Evolutionary conservation across 805 yeast genomes (phyloP), one percentile per base, ranked within the genome.

Genomic region (Scheffersomyces lignosus): DNA sequence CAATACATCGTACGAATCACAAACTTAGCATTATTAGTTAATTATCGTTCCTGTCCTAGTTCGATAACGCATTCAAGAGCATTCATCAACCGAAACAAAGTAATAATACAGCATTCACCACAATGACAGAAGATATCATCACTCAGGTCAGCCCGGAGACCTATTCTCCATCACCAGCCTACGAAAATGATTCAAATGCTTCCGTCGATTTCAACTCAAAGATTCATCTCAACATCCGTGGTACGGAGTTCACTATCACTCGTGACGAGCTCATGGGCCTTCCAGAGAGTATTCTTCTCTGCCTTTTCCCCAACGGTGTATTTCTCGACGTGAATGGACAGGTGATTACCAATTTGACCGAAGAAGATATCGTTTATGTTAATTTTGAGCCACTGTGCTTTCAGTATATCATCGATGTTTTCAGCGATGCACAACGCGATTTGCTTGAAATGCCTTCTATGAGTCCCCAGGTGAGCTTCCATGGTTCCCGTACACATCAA

Each of bases 291-390:
- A 79, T 93, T 16, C 66, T 93, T 40, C 75, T 90, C 37, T 87
- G 96, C 51, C 66, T 93, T 15, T 87, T 88, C 54, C 96, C 96
- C 12, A 87, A 86, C 47, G 96, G 97, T 28, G 95, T 88, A 3
- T 85, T 88, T 56, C 73, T 86, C 38, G 93, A 87, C 59, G 72
- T 73, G 40, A 64, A 78, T 35, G 96, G 95, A 1, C 82, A 82
- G 47, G 84, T 86, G 6, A 85, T 88, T 39, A 75, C 87, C 23
- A 86, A 84, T 48, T 63, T 87, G 51, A 81, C 95, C 0, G 93
- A 87, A 46, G 80, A 82, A 5, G 95, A 86, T 56, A 69, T 83
- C 18, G 95, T 87, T 9, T 80, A 69, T 53, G 95, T 88, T 27
- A 87, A 87, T 62, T 91, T 90, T 56, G 83, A 90, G 37, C 95